phyloP scores from a whole-genome alignment of 441 rosid species.

The Arabidopsis hybrid region DNA sequence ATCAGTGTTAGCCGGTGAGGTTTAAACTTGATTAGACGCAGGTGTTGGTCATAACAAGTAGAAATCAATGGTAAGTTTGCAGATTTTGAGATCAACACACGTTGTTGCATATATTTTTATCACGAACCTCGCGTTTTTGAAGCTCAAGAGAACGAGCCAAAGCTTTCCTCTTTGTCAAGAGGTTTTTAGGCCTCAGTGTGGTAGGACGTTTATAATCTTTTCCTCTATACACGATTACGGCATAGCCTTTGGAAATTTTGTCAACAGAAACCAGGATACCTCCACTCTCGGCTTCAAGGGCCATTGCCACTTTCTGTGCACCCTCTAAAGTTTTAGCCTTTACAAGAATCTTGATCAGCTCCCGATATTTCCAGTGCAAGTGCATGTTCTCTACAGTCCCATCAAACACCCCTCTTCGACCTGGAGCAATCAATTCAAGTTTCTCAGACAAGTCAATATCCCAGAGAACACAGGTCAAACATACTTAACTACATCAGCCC shows the following conservation, averaged over 20 bases:
- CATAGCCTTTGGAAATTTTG: slow-evolving; percentile 92
- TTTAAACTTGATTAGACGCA: not conserved
- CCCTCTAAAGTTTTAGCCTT: slow-evolving; percentile 78
- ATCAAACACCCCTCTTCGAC: slow-evolving; percentile 94
- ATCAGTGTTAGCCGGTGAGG: not conserved
- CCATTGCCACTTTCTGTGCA: slow-evolving; percentile 83
- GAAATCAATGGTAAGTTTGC: slow-evolving; percentile 3
- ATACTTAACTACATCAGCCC: slow-evolving; percentile 2
- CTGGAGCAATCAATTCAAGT: slow-evolving; percentile 57
- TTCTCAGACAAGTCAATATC: slow-evolving; percentile 26
- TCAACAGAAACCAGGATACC: slow-evolving; percentile 93
- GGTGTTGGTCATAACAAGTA: not conserved
- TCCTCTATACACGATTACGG: slow-evolving; percentile 85
- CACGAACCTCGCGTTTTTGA: slow-evolving; percentile 48
- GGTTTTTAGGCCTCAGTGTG: slow-evolving; percentile 82
- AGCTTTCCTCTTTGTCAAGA: slow-evolving; percentile 95
- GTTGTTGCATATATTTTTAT: slow-evolving; percentile 1
- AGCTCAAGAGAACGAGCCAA: slow-evolving; percentile 94
- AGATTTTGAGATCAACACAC: slow-evolving; percentile 8
- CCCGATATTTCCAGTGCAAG: slow-evolving; percentile 97
- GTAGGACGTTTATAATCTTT: slow-evolving; percentile 88
- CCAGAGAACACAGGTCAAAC: slow-evolving; percentile 21
- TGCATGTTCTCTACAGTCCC: slow-evolving; percentile 99
- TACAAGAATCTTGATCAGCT: slow-evolving; percentile 82
- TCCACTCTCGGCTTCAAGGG: slow-evolving; percentile 99